Conservation (phyloP, 345 rosid genomes). For the Xanthoceras sorbifolium region DNA sequence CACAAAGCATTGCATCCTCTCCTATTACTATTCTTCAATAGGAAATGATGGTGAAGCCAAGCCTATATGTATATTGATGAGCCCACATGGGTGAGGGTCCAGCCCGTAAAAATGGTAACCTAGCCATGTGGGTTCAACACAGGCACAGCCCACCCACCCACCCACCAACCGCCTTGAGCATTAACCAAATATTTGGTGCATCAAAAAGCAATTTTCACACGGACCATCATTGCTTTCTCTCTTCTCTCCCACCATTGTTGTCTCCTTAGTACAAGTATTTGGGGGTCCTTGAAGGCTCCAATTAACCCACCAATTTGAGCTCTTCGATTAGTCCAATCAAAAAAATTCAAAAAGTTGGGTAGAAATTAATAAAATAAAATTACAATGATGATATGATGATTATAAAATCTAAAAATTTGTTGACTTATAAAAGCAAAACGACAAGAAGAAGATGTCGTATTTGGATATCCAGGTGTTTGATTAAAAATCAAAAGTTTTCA, state of each 20-base stretch:
- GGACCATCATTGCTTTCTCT: neutral
- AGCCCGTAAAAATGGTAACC: neutral
- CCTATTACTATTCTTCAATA: no score
- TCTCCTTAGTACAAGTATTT: neutral
- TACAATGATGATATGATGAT: slow-evolving; percentile 2
- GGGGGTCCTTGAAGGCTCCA: neutral
- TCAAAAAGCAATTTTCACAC: neutral
- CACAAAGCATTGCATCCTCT: no score
- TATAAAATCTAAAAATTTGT: neutral
- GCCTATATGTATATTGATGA: neutral
- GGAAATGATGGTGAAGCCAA: no score
- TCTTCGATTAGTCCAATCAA: no score
- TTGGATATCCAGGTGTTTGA: neutral
- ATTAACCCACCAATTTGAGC: neutral
- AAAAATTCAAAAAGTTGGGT: no score
- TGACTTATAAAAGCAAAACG: neutral
- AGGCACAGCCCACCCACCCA: neutral
- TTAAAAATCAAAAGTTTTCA: neutral
- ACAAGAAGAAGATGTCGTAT: neutral
- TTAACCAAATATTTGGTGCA: neutral
- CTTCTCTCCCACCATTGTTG: neutral
- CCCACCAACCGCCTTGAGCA: neutral
- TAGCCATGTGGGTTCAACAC: slow-evolving; percentile 4
- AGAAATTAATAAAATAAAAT: neutral
- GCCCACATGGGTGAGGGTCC: slow-evolving; percentile 10